phyloP scores from a whole-genome alignment of 2,329 filamentous ascomycete species.

The Penicillium sp. region DNA sequence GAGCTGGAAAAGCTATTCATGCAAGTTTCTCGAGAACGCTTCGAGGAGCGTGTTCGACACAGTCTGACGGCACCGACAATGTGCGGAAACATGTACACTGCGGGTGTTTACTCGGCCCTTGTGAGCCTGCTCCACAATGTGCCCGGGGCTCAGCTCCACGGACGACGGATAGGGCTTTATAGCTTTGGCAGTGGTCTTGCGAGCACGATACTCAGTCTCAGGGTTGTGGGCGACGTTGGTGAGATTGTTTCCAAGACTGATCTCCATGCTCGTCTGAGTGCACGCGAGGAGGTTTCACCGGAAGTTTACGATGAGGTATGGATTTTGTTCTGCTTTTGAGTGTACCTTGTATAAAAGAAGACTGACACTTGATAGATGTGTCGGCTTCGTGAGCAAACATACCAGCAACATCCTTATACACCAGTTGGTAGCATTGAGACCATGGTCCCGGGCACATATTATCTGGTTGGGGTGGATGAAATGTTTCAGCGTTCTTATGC shows the following conservation, averaged over 20 bases:
- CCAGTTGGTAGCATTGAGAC: conserved; percentile 1
- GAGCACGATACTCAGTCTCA: conserved; percentile 4
- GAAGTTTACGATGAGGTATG: conserved; percentile 4
- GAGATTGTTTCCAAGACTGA: conserved; percentile 1
- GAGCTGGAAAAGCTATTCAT: conserved; percentile 82
- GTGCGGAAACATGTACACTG: conserved; percentile 60
- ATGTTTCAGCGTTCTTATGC: not conserved
- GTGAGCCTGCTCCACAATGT: conserved; percentile 3
- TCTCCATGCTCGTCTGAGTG: conserved; percentile 6
- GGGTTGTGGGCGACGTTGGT: conserved; percentile 2
- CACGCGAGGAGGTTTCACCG: conserved; percentile 2
- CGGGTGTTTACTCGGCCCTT: conserved; percentile 1
- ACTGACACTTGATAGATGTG: not conserved
- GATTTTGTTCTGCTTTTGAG: not conserved
- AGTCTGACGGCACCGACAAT: conserved; percentile 69
- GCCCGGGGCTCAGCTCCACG: not conserved
- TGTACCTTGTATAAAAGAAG: not conserved
- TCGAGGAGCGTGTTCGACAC: conserved; percentile 68
- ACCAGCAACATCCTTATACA: conserved; percentile 1
- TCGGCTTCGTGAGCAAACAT: not conserved
- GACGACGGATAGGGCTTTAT: not conserved
- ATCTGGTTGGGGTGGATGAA: not conserved
- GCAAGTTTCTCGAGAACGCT: conserved; percentile 74
- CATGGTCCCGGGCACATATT: not conserved
- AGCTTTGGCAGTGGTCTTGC: conserved; percentile 7